Evolutionary conservation across 768 basidiomycete species (phyloP).

Genomic region (Ramaria rubella): DNA sequence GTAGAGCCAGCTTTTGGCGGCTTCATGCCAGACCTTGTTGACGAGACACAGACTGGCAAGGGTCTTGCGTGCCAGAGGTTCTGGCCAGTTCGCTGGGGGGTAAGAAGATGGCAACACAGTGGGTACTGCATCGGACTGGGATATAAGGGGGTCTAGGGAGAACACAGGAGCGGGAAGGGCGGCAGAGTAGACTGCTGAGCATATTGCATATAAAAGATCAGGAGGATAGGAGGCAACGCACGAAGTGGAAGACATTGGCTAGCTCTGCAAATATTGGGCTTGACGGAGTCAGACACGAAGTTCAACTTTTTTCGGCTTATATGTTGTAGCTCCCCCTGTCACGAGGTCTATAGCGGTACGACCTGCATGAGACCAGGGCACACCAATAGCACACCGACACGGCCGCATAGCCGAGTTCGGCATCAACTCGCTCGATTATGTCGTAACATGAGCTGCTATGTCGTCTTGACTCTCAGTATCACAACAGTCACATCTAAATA

Average conservation of each 20-base stretch:
- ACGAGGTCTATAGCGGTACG: too few relatives aligned
- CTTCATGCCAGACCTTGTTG: conserved; percentile 69
- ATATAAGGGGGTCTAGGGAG: conserved; percentile 67
- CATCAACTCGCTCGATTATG: too few relatives aligned
- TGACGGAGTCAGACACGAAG: background rate
- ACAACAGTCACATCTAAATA: too few relatives aligned
- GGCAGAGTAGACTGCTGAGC: conserved; percentile 61
- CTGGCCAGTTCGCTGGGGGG: conserved; percentile 65
- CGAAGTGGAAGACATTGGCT: conserved; percentile 10
- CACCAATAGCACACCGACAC: too few relatives aligned
- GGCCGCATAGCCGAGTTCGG: too few relatives aligned
- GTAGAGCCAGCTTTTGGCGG: conserved; percentile 88
- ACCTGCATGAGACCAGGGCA: too few relatives aligned
- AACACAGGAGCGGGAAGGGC: conserved; percentile 47
- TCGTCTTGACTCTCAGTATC: too few relatives aligned
- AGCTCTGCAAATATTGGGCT: background rate
- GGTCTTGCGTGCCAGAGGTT: conserved; percentile 55
- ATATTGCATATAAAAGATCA: conserved; percentile 68
- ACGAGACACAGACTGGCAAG: conserved; percentile 70
- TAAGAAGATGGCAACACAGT: conserved; percentile 66
- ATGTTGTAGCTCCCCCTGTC: too few relatives aligned
- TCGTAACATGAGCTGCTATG: too few relatives aligned
- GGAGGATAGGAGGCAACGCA: conserved; percentile 48
- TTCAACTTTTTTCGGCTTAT: too few relatives aligned
- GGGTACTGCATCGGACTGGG: conserved; percentile 33